These are phyloP conservation scores for Suillus tomentosus DNA, from an alignment of 768 basidiomycete genomes.

Conservation along the genomic window DNA sequence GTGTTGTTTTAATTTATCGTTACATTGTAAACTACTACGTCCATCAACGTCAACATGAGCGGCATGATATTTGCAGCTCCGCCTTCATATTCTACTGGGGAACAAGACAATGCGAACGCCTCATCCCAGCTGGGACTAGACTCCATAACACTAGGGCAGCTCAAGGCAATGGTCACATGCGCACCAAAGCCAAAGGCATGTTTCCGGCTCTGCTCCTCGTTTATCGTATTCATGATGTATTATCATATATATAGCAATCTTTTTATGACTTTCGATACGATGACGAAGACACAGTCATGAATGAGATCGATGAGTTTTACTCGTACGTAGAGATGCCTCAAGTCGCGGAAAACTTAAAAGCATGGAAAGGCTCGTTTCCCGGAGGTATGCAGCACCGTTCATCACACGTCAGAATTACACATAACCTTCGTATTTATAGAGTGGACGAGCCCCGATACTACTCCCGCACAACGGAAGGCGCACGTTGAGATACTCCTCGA, in stretches of 20 bases:
- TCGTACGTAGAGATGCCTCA: constrained; percentile 95
- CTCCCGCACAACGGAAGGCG: constrained; percentile 60
- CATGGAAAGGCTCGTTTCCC: constrained; percentile 83
- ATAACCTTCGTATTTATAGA: constrained; percentile 44
- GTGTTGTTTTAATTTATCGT: background rate
- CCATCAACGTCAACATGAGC: constrained; percentile 17
- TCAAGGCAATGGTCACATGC: constrained; percentile 69
- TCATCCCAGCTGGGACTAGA: constrained; percentile 52
- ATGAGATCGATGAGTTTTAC: constrained; percentile 97
- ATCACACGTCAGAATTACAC: constrained; percentile 4
- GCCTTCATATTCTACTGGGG: constrained; percentile 25
- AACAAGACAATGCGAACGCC: constrained; percentile 34
- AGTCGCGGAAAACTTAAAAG: constrained; percentile 82
- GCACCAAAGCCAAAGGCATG: constrained; percentile 76
- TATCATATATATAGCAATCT: constrained; percentile 59
- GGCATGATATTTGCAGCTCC: constrained; percentile 38
- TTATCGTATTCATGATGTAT: constrained; percentile 22
- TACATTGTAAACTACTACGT: background rate
- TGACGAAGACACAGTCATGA: constrained; percentile 94
- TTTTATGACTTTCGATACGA: constrained; percentile 93
- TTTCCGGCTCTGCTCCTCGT: constrained; percentile 13
- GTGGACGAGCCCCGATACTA: constrained; percentile 69
- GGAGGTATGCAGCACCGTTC: constrained; percentile 53
- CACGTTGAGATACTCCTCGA: constrained; percentile 84
- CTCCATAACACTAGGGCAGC: constrained; percentile 80